phyloP scores from a whole-genome alignment of 2,329 filamentous ascomycete genomes.

The Periconia sp. region DNA sequence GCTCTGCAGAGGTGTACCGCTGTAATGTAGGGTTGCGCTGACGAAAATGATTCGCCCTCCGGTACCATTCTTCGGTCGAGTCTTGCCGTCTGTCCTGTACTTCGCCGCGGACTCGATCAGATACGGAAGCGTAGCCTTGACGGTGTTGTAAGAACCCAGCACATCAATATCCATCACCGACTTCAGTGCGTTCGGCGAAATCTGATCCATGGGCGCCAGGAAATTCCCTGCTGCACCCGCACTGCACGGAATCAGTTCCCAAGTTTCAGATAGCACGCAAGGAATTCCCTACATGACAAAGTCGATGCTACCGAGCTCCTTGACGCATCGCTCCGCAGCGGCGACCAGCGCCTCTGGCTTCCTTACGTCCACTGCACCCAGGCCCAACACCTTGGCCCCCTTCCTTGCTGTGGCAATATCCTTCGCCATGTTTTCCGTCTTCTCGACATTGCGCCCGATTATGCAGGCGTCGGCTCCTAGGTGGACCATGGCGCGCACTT shows the following conservation, averaged over 20 bases:
- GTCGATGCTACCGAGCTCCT: slow-evolving; percentile 87
- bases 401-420: slow-evolving; percentile 80
- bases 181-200: slow-evolving; percentile 91
- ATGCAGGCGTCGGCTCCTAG: slow-evolving; percentile 95
- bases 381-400: slow-evolving; percentile 84
- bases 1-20: slow-evolving; percentile 81
- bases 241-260: slow-evolving; percentile 52
- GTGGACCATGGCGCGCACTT: slow-evolving; percentile 88
- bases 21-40: slow-evolving; percentile 90
- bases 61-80: slow-evolving; percentile 56
- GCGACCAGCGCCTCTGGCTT: slow-evolving; percentile 69
- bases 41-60: slow-evolving; percentile 89
- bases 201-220: slow-evolving; percentile 79
- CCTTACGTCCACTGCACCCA: slow-evolving; percentile 75
- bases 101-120: slow-evolving; percentile 75
- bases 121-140: slow-evolving; percentile 88
- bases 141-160: slow-evolving; percentile 89
- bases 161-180: slow-evolving; percentile 96
- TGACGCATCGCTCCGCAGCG: slow-evolving; percentile 79
- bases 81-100: slow-evolving; percentile 65
- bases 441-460: slow-evolving; percentile 84
- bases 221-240: slow-evolving; percentile 97
- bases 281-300: slow-evolving; percentile 78
- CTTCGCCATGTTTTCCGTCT: slow-evolving; percentile 80
- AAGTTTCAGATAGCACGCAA: slow-evolving; percentile 13